phyloP scores from a whole-genome alignment of 495 filamentous ascomycete genomes.

The Penicillium silybi region DNA sequence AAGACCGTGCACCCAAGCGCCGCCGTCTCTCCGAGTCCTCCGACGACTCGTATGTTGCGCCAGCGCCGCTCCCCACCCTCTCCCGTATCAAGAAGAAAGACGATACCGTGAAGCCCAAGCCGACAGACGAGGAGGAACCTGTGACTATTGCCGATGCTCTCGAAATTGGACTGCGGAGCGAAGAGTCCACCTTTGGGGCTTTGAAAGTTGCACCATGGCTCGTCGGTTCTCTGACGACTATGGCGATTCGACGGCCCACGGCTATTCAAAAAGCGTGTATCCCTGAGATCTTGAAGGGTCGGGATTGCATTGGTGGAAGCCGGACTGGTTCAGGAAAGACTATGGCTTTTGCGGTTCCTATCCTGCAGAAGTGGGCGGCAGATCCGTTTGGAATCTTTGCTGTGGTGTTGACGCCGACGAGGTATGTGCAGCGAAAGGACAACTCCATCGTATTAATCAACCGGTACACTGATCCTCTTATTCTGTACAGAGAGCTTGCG shows the following conservation, averaged over 20 bases:
- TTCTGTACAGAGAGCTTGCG: constrained; percentile 67
- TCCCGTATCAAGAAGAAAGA: constrained; percentile 47
- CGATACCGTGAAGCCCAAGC: constrained; percentile 16
- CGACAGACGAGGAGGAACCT: constrained; percentile 29
- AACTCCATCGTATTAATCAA: neutral
- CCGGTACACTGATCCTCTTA: neutral
- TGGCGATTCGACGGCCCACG: constrained; percentile 87
- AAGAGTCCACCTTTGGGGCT: constrained; percentile 64
- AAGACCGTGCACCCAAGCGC: constrained; percentile 37
- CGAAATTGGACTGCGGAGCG: constrained; percentile 38
- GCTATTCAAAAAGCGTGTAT: constrained; percentile 91
- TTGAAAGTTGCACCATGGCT: constrained; percentile 84
- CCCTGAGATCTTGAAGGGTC: constrained; percentile 80
- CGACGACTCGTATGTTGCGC: constrained; percentile 35
- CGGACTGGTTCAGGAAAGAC: constrained; percentile 98
- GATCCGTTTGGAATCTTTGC: constrained; percentile 91
- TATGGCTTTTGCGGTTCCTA: constrained; percentile 91
- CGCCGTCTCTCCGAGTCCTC: constrained; percentile 43
- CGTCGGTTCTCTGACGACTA: constrained; percentile 71
- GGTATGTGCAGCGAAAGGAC: constrained; percentile 39
- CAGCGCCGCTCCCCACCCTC: constrained; percentile 39
- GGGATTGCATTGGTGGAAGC: constrained; percentile 91
- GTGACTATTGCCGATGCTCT: constrained; percentile 42
- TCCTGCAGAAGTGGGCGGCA: constrained; percentile 87
- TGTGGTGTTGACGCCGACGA: constrained; percentile 83